Percentiles rank a stretch among this genome's conserved stretches.
Conservation (phyloP, 2,329 filamentous ascomycete genomes). For the Neonectria sp. region DNA sequence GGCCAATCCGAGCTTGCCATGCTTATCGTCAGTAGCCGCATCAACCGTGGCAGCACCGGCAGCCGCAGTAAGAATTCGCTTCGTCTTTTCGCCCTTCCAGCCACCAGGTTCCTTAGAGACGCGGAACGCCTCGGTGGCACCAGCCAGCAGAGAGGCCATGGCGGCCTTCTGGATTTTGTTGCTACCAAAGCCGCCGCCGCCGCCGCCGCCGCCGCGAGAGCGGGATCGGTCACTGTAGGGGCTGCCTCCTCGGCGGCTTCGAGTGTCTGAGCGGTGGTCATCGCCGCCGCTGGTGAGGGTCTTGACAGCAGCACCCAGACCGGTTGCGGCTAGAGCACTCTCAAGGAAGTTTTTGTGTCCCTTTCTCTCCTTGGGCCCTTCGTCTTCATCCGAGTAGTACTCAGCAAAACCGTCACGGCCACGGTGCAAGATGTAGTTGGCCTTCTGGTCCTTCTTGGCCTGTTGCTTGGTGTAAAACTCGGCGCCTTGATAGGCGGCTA, state of each 20-base stretch:
- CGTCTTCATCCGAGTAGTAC: slow-evolving; percentile 72
- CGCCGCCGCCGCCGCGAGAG: slow-evolving; percentile 59
- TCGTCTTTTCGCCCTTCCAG: slow-evolving; percentile 93
- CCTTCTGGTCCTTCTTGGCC: slow-evolving; percentile 70
- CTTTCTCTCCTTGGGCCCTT: slow-evolving; percentile 69
- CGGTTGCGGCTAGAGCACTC: slow-evolving; percentile 73
- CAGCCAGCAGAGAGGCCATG: slow-evolving; percentile 91
- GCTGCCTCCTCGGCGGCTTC: slow-evolving; percentile 64
- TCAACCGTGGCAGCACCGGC: slow-evolving; percentile 90
- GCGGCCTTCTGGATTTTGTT: slow-evolving; percentile 86
- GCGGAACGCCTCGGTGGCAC: slow-evolving; percentile 92
- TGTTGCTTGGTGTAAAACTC: slow-evolving; percentile 75
- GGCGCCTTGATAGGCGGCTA: slow-evolving; percentile 75
- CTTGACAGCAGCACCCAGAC: slow-evolving; percentile 74
- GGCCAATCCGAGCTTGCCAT: slow-evolving; percentile 86
- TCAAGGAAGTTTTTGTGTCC: slow-evolving; percentile 76
- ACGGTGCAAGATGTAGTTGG: slow-evolving; percentile 67
- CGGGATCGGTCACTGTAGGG: slow-evolving; percentile 67
- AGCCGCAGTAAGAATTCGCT: slow-evolving; percentile 91
- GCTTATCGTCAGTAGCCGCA: slow-evolving; percentile 78
- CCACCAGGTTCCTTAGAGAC: slow-evolving; percentile 89
- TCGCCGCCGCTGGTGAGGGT: slow-evolving; percentile 67
- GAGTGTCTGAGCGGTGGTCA: slow-evolving; percentile 58
- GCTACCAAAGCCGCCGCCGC: slow-evolving; percentile 42
- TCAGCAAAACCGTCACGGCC: slow-evolving; percentile 68